Evolutionary conservation across 192 early-diverging fungal species (phyloP).

Genomic region (Backusella luteola): DNA sequence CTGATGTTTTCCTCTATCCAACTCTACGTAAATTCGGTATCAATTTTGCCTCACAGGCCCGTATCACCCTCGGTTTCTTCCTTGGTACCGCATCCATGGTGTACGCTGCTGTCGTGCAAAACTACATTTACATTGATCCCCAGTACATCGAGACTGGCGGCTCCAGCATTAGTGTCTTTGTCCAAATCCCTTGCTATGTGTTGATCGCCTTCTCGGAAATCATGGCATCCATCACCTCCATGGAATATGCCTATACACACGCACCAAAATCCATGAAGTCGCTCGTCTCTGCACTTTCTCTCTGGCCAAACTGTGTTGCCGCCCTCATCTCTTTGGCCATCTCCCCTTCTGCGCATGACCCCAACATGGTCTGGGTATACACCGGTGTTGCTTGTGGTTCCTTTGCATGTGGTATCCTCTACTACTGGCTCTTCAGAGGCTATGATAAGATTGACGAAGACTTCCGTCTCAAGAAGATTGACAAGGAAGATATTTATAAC

Average conservation of each 20-base stretch:
- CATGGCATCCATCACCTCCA: slow-evolving; percentile 63
- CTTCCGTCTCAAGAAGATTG: slow-evolving; percentile 9
- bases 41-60: slow-evolving; percentile 47
- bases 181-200: slow-evolving; percentile 57
- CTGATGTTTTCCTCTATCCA: slow-evolving; percentile 55
- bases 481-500: neutral
- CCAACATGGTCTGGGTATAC: slow-evolving; percentile 56
- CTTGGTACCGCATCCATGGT: slow-evolving; percentile 55
- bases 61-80: slow-evolving; percentile 61
- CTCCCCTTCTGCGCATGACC: slow-evolving; percentile 49
- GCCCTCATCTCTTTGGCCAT: slow-evolving; percentile 59
- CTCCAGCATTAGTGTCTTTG: slow-evolving; percentile 45
- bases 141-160: slow-evolving; percentile 36
- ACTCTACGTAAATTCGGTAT: slow-evolving; percentile 51
- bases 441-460: slow-evolving; percentile 50
- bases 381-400: slow-evolving; percentile 44
- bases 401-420: slow-evolving; percentile 40
- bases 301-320: slow-evolving; percentile 57
- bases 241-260: slow-evolving; percentile 63
- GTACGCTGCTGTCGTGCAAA: slow-evolving; percentile 57
- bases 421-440: slow-evolving; percentile 51
- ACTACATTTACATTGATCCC: slow-evolving; percentile 55
- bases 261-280: slow-evolving; percentile 64
- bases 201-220: slow-evolving; percentile 59
- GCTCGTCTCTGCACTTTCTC: slow-evolving; percentile 57